These are phyloP conservation scores for Chrysoporthe deuterocubensis DNA, from an alignment of 2,329 filamentous ascomycete species.

Conservation along the genomic window DNA sequence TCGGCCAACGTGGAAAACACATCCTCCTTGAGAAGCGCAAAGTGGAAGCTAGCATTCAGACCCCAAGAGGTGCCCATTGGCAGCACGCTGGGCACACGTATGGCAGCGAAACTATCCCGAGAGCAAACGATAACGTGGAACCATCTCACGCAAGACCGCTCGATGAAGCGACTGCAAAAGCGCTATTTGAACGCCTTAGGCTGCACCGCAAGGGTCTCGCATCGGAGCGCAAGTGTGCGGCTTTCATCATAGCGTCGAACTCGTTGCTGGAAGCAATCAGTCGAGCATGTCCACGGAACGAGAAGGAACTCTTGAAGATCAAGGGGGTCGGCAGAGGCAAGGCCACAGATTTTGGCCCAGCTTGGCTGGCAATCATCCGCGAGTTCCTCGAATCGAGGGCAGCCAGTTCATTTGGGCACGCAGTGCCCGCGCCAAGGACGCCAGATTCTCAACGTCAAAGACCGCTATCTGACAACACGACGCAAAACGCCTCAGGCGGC, in stretches of 20 bases:
- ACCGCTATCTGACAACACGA: not conserved
- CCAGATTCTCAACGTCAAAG: not conserved
- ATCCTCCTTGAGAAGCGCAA: slow-evolving; percentile 4
- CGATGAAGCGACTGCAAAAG: slow-evolving; percentile 6
- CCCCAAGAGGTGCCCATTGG: not conserved
- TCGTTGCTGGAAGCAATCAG: slow-evolving; percentile 13
- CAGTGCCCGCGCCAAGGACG: not conserved
- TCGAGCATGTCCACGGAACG: slow-evolving; percentile 11
- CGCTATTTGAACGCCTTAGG: slow-evolving; percentile 14
- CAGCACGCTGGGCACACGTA: not conserved
- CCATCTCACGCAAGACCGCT: not conserved
- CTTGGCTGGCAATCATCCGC: slow-evolving; percentile 18
- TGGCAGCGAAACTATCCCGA: not conserved
- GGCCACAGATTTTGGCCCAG: slow-evolving; percentile 14
- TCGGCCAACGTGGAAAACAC: slow-evolving; percentile 17
- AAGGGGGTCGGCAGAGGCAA: slow-evolving; percentile 16
- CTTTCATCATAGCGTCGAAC: slow-evolving; percentile 19
- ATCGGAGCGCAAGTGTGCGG: slow-evolving; percentile 10
- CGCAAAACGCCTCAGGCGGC: not conserved
- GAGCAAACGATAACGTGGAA: not conserved
- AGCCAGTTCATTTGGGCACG: not conserved
- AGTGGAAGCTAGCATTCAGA: not conserved
- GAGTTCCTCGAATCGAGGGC: slow-evolving; percentile 2
- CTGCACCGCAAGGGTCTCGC: slow-evolving; percentile 16
- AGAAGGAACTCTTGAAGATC: slow-evolving; percentile 12